A percentile compares a stretch with the other conserved stretches of the same genome.
These are phyloP conservation scores for Oryza glumipatula DNA, from an alignment of 176 grass and related monocot species.

Conservation along the genomic window DNA sequence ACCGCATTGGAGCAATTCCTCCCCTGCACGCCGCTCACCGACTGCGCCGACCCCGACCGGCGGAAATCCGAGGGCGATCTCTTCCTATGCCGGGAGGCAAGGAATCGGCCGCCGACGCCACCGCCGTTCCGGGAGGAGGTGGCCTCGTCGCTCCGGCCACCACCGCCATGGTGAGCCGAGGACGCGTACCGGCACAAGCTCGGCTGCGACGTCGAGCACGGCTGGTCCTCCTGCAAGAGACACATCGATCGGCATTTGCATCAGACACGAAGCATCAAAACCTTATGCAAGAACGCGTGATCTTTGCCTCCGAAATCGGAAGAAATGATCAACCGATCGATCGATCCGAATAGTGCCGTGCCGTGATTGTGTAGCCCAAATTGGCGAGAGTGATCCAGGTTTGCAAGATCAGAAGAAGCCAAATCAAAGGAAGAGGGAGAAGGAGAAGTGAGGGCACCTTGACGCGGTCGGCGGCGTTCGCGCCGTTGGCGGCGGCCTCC, in stretches of 20 bases:
- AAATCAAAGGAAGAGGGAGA: conserved; percentile 4
- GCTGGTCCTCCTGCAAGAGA: conserved; percentile 43
- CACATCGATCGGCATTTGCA: conserved; percentile 29
- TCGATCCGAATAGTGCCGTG: background rate
- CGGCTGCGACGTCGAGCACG: conserved; percentile 43
- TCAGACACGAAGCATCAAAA: conserved; percentile 10
- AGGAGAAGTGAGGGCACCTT: conserved; percentile 26
- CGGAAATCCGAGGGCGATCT: conserved; percentile 51
- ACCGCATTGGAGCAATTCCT: conserved; percentile 47
- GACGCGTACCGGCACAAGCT: conserved; percentile 24
- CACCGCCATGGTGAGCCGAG: background rate
- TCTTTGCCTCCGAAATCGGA: background rate
- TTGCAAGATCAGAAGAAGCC: background rate
- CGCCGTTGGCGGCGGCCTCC: conserved; percentile 32
- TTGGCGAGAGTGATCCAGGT: background rate
- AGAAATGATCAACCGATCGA: background rate
- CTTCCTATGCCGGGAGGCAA: conserved; percentile 47
- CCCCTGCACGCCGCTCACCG: background rate
- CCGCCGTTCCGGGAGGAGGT: conserved; percentile 44
- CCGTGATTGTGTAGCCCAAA: background rate
- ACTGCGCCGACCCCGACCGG: conserved; percentile 22
- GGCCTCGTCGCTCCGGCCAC: conserved; percentile 44
- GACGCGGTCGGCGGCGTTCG: conserved; percentile 31
- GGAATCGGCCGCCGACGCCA: conserved; percentile 10
- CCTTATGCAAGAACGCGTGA: background rate